Conservation (phyloP, 2,329 filamentous ascomycete genomes). For the Pezicula carpinea region DNA sequence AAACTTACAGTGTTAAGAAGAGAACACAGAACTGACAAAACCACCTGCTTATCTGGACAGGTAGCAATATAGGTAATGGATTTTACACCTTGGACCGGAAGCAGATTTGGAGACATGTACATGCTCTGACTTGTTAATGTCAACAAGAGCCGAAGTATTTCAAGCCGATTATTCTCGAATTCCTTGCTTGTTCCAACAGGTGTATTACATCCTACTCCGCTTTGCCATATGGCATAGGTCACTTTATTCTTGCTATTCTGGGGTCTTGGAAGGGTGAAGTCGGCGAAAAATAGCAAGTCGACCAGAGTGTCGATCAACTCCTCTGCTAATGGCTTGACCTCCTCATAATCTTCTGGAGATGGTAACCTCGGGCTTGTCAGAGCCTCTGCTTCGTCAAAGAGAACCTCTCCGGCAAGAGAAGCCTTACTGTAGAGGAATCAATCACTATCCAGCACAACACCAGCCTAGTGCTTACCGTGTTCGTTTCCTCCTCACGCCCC, state of each 20-base stretch:
- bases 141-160: constrained; percentile 80
- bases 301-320: constrained; percentile 87
- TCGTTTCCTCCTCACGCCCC: constrained; percentile 69
- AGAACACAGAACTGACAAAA: constrained; percentile 86
- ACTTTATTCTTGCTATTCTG: constrained; percentile 72
- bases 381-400: constrained; percentile 72
- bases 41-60: constrained; percentile 84
- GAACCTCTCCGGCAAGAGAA: constrained; percentile 65
- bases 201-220: constrained; percentile 91
- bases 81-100: constrained; percentile 79
- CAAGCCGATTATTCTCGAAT: constrained; percentile 86
- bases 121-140: constrained; percentile 87
- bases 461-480: constrained; percentile 35
- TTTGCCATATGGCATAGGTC: constrained; percentile 95
- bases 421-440: constrained; percentile 43
- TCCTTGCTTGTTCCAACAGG: constrained; percentile 85
- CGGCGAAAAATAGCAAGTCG: constrained; percentile 86
- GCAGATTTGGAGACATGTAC: constrained; percentile 76
- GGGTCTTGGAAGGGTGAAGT: constrained; percentile 77
- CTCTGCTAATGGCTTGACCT: constrained; percentile 82
- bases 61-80: constrained; percentile 86
- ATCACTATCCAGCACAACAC: constrained; percentile 15
- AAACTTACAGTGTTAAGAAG: constrained; percentile 80
- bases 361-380: constrained; percentile 41
- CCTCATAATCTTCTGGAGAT: constrained; percentile 64